Evolutionary conservation across 192 early-diverging fungal genomes (phyloP).

Genomic region (Rhizophagus prolifer): DNA sequence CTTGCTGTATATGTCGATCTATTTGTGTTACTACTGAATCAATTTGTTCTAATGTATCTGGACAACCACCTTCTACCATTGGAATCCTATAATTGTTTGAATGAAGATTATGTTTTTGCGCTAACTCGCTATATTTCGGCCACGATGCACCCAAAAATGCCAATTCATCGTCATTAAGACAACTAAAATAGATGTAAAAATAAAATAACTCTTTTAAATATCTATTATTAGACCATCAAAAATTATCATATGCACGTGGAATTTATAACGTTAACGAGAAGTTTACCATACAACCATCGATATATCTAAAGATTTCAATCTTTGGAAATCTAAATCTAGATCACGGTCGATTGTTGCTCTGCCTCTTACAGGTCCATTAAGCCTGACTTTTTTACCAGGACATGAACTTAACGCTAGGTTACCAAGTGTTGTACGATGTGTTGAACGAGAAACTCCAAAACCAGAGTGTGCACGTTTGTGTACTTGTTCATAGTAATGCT

Average conservation of each 20-base stretch:
- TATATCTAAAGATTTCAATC: slow-evolving; percentile 56
- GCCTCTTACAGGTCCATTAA: slow-evolving; percentile 68
- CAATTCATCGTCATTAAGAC: slow-evolving; percentile 65
- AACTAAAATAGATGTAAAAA: slow-evolving; percentile 43
- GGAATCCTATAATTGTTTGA: slow-evolving; percentile 47
- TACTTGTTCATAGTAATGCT: slow-evolving; percentile 13
- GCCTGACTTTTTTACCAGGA: slow-evolving; percentile 79
- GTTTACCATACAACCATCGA: slow-evolving; percentile 64
- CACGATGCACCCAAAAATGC: slow-evolving; percentile 66
- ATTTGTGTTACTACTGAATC: slow-evolving; percentile 53
- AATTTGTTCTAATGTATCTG: slow-evolving; percentile 57
- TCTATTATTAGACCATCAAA: neutral
- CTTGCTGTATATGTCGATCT: slow-evolving; percentile 43
- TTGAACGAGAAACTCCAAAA: neutral
- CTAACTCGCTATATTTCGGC: slow-evolving; percentile 54
- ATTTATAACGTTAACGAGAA: neutral
- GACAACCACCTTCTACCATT: slow-evolving; percentile 68
- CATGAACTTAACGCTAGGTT: slow-evolving; percentile 70
- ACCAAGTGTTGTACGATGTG: slow-evolving; percentile 33
- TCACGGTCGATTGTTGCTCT: slow-evolving; percentile 70
- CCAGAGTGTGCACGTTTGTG: neutral
- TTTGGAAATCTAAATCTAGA: slow-evolving; percentile 69
- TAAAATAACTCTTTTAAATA: neutral
- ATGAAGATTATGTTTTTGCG: slow-evolving; percentile 51
- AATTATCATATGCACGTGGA: neutral